Base-by-base conservation (phyloP, 75 land plant genomes). In the Picea glauca region DNA sequence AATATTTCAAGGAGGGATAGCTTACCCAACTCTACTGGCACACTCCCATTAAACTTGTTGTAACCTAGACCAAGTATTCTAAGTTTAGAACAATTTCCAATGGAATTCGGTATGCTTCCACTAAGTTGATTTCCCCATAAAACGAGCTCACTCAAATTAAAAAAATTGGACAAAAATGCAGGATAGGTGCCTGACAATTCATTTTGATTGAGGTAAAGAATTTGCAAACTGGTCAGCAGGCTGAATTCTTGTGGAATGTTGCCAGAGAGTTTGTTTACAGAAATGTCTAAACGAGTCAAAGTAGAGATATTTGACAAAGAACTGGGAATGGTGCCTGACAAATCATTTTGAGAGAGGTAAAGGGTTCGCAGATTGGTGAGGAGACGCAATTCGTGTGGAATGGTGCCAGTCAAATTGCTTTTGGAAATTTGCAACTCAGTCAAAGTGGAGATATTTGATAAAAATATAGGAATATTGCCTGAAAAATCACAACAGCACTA, bases 71-170 rank as follows among this genome's bases (percentile, higher is more conserved):
- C 86, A 32, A 90, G 14, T 8, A 46, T 30, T 58, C 13, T 0
- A 57, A 88, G 82, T 13, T 35, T 75, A 3, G 85, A 72, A 20
- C 78, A 78, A 80, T 90, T 86, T 60, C 85, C 78, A 8, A 91
- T 73, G 5, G 83, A 76, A 3, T 58, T 33, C 17, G 92, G 92
- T 20, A 90, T 73, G 15, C 32, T 30, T 13, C 92, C 92, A 13
- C 54, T 58, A 8, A 88, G 65, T 31, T 30, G 58, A 76, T 88
- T 90, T 21, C 23, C 61, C 1, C 31, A 56, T 17, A 87, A 60
- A 64, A 31, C 3, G 33, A 91, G 77, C 14, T 20, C 35, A 77
- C 64, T 60, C 30, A 84, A 72, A 21, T 81, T 81, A 0, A 64
- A 15, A 64, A 84, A 82, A 1, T 31, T 18, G n/a, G 63, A 31